These are phyloP conservation scores for Nakazawaea ishiwadae DNA, from an alignment of 805 yeast genomes.

Conservation along the genomic window DNA sequence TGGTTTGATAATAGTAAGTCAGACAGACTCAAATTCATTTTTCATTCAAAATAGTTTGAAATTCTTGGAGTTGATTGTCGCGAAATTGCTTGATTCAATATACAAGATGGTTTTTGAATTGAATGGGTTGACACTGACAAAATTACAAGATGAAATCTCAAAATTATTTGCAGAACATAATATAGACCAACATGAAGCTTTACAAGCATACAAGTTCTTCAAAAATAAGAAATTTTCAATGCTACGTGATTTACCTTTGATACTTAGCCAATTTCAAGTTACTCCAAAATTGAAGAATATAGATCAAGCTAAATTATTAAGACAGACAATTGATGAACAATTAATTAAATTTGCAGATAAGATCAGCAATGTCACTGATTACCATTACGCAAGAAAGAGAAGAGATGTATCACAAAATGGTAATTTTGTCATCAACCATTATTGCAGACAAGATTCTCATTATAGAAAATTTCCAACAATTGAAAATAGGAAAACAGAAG, in stretches of 20 bases:
- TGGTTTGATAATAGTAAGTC: slow-evolving; percentile 10
- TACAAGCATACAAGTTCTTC: slow-evolving; percentile 6
- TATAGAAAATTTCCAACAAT: slow-evolving; percentile 8
- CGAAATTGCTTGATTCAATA: background rate
- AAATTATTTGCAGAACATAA: slow-evolving; percentile 3
- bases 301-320: slow-evolving; percentile 8
- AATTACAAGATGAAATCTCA: slow-evolving; percentile 11
- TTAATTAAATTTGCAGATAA: slow-evolving; percentile 4
- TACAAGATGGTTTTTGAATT: background rate
- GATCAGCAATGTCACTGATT: slow-evolving; percentile 8
- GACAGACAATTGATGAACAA: slow-evolving; percentile 10
- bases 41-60: slow-evolving; percentile 10
- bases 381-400: slow-evolving; percentile 12
- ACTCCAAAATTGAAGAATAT: slow-evolving; percentile 9
- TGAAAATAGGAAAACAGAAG: slow-evolving; percentile 11
- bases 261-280: slow-evolving; percentile 1
- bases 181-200: slow-evolving; percentile 6
- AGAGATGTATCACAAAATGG: slow-evolving; percentile 13
- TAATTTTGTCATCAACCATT: slow-evolving; percentile 12
- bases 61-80: slow-evolving; percentile 5
- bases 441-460: slow-evolving; percentile 13
- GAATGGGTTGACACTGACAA: slow-evolving; percentile 1
- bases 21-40: slow-evolving; percentile 7
- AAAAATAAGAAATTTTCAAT: slow-evolving; percentile 7
- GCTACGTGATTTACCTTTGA: slow-evolving; percentile 4